Base-by-base conservation (phyloP, 371 early-diverging fungal species). In the Mortierella sp. region DNA sequence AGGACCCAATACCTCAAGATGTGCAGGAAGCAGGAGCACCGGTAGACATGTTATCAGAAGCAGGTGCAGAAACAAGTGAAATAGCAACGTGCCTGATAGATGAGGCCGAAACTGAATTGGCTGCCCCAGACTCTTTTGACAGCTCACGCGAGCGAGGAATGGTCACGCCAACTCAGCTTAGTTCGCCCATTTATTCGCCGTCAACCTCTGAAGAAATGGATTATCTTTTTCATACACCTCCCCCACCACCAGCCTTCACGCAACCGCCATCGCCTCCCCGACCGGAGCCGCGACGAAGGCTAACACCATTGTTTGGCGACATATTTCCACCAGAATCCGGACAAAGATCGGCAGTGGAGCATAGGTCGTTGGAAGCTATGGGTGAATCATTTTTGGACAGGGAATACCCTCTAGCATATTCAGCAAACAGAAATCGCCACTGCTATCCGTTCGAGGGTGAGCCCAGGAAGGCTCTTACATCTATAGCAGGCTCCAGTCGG, bases 401-500 rank as follows among this genome's bases (percentile, higher is more conserved):
- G 8, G 49, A 55, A 20, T 28, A 12, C 10, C 55, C 55, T 55
- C 28, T 24, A 12, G 6, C 35, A 22, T 11, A 20, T 12, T 40
- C 68, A 37, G 39, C 39, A 37, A 18, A 12, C 20, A 47, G 54
- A 40, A 11, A 61, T 8, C 60, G 54, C 47, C 65, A 66, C 22
- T 24, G 35, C 3, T 40, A 28, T 32, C 35, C 43, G 9, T 62
- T 39, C 26, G 62, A 62, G 43, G 39, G 52, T 22, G 51, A 52
- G 26, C 74, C 75, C 5, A 59, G 80, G 47, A 74, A 68, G 35
- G 66, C 80, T 0, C 26, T 79, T 35, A 79, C 80, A 6, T 79
- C 80, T 4, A 79, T 79, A 57, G 72, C 61, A 18, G 75, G 75
- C 20, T 75, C 68, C 39, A 79, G 63, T 43, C 75, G 80, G 30